Evolutionary conservation across 441 rosid species (phyloP), one percentile per base, ranked within the genome.

Genomic region (Breynia disticha): DNA sequence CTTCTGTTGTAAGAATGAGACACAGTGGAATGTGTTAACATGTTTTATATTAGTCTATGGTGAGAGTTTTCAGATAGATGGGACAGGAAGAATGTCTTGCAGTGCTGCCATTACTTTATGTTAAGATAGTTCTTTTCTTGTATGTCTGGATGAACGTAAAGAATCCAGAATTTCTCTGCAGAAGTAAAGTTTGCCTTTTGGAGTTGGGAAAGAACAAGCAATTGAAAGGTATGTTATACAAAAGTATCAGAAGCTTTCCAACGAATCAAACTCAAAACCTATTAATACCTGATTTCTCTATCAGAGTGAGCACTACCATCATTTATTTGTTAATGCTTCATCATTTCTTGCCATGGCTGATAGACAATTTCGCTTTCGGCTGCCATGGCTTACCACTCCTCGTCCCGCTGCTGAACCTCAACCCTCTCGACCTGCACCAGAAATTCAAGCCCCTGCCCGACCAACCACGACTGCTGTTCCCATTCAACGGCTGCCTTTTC

Each of bases 361-460:
- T 56, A 77, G 90, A 60, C 79, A 50, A 17, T 75, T 78, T 52
- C 84, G 88, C 15, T 81, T 81, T 56, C 69, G 81, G 44, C 72
- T 79, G 41, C 86, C 93, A n/a, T 81, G 86, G 93, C 65, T 74
- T 19, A 4, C 43, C 2, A 50, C 70, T 24, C 44, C 80, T 16
- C 81, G 63, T 32, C 71, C 72, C 19, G 16, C 61, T 0, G 45
- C 64, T 21, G 67, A 57, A 45, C 48, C 71, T 32, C 72, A 55
- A 56, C 46, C 57, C n/a, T n/a, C n/a, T n/a, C 58, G 63, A 41
- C 78, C 60, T 50, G n/a, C n/a, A n/a, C n/a, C n/a, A n/a, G 39
- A 56, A 59, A 50, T 64, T 44, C 73, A 46, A 63, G 56, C 77
- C 52, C 68, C 79, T 14, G 21, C 80, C 22, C 78, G 28, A 56